These are phyloP conservation scores for Lactarius tabidus DNA, from an alignment of 768 basidiomycete species.

Conservation along the genomic window DNA sequence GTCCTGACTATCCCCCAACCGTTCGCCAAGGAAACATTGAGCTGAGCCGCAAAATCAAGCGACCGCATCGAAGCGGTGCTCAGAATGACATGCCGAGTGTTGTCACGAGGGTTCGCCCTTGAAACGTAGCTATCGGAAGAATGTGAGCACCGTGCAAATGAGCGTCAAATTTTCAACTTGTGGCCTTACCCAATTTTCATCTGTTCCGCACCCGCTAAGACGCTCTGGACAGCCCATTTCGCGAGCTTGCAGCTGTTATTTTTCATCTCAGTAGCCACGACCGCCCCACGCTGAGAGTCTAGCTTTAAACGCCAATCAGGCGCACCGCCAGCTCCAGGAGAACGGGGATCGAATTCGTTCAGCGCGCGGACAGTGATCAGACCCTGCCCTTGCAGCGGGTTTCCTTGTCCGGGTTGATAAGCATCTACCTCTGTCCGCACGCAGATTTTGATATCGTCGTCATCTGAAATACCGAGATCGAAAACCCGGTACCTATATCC, in stretches of 20 bases:
- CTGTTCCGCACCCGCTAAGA: slow-evolving; percentile 90
- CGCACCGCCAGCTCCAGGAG: slow-evolving; percentile 87
- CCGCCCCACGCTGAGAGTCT: slow-evolving; percentile 94
- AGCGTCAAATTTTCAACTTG: neutral
- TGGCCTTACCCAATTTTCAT: slow-evolving; percentile 91
- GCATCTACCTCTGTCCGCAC: slow-evolving; percentile 97
- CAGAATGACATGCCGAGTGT: slow-evolving; percentile 91
- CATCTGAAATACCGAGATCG: slow-evolving; percentile 85
- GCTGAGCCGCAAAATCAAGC: slow-evolving; percentile 87
- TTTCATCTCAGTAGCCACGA: slow-evolving; percentile 99
- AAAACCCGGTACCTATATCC: slow-evolving; percentile 96
- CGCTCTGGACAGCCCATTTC: slow-evolving; percentile 94
- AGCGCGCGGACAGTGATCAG: slow-evolving; percentile 90
- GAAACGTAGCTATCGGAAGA: slow-evolving; percentile 75
- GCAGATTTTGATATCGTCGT: slow-evolving; percentile 87
- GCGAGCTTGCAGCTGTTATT: slow-evolving; percentile 98
- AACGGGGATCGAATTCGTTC: slow-evolving; percentile 93
- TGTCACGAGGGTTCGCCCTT: slow-evolving; percentile 89
- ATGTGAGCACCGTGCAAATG: slow-evolving; percentile 15
- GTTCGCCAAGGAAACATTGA: slow-evolving; percentile 91
- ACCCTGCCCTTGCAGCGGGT: slow-evolving; percentile 63
- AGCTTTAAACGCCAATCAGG: slow-evolving; percentile 99
- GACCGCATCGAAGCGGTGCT: slow-evolving; percentile 95
- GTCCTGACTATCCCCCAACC: slow-evolving; percentile 99
- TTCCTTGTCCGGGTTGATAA: slow-evolving; percentile 60